A percentile compares a stretch with the other conserved stretches of the same genome.
Evolutionary conservation across 2,329 filamentous ascomycete genomes (phyloP).

Genomic region (Cucurbitaria berberidis): DNA sequence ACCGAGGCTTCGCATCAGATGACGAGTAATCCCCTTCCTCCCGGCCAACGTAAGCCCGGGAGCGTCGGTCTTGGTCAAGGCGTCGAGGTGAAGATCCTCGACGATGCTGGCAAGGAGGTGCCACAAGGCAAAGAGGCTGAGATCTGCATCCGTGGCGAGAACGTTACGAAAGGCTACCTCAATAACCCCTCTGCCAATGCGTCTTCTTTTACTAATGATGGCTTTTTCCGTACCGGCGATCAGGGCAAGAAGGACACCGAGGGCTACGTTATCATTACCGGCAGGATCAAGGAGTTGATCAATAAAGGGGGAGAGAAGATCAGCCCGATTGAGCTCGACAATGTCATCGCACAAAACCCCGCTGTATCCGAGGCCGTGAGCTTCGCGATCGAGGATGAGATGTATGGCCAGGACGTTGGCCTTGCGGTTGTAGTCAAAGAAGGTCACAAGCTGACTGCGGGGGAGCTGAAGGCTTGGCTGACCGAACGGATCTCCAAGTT

Average conservation of each 20-base stretch:
- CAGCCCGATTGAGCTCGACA: conserved; percentile 85
- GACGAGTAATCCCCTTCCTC: conserved; percentile 69
- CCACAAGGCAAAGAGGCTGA: conserved; percentile 75
- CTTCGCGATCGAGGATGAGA: conserved; percentile 81
- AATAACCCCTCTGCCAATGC: conserved; percentile 81
- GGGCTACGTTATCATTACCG: conserved; percentile 84
- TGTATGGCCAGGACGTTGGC: conserved; percentile 83
- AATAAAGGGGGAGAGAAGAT: conserved; percentile 92
- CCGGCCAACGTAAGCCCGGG: conserved; percentile 77
- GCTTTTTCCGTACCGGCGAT: conserved; percentile 88
- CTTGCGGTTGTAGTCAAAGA: conserved; percentile 77
- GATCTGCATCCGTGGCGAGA: conserved; percentile 81
- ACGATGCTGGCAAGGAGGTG: conserved; percentile 71
- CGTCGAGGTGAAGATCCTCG: conserved; percentile 79
- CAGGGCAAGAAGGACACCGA: conserved; percentile 81
- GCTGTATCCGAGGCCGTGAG: conserved; percentile 79
- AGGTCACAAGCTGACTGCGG: conserved; percentile 60
- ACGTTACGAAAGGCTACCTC: conserved; percentile 83
- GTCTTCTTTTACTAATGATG: conserved; percentile 72
- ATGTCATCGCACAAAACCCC: conserved; percentile 75
- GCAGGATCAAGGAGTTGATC: conserved; percentile 92
- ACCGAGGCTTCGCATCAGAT: conserved; percentile 88
- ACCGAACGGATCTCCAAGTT: conserved; percentile 76
- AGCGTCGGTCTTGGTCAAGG: conserved; percentile 84
- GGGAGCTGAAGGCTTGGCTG: conserved; percentile 72